Conservation (phyloP, 192 early-diverging fungal genomes). For the Backusella westeae region DNA sequence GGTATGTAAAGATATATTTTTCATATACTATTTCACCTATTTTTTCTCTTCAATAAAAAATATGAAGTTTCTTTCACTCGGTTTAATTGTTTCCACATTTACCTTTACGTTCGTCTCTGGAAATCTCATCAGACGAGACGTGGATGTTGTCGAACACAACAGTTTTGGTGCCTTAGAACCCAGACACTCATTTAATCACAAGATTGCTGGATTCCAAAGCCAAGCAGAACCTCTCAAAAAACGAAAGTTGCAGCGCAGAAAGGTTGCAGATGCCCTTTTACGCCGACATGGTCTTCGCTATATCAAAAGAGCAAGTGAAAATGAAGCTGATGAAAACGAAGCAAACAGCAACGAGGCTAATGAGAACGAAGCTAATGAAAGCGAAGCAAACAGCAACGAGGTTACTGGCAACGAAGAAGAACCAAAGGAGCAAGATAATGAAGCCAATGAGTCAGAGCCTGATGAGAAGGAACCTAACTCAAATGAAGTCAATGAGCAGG, state of each 20-base stretch:
- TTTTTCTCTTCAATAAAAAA: conserved; percentile 1
- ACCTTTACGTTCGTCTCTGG: background rate
- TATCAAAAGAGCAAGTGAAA: background rate
- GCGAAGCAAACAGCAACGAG: background rate
- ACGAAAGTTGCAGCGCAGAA: background rate
- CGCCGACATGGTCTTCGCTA: background rate
- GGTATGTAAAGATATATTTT: background rate
- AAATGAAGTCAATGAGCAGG: background rate
- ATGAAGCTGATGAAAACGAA: background rate
- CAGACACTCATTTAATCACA: background rate
- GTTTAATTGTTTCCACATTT: conserved; percentile 4
- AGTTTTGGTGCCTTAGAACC: background rate
- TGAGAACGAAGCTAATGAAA: background rate
- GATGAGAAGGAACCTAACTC: background rate
- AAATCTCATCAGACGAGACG: background rate
- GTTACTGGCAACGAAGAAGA: background rate
- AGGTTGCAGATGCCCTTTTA: background rate
- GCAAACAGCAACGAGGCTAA: background rate
- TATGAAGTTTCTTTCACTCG: conserved; percentile 8
- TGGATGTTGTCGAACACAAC: background rate
- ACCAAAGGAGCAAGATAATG: background rate
- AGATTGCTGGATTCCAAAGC: background rate
- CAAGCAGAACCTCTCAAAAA: background rate
- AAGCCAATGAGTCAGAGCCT: background rate
- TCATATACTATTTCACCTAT: background rate